Evolutionary conservation across 495 filamentous ascomycete species (phyloP).

Genomic region (Aspergillus heteromorphus): DNA sequence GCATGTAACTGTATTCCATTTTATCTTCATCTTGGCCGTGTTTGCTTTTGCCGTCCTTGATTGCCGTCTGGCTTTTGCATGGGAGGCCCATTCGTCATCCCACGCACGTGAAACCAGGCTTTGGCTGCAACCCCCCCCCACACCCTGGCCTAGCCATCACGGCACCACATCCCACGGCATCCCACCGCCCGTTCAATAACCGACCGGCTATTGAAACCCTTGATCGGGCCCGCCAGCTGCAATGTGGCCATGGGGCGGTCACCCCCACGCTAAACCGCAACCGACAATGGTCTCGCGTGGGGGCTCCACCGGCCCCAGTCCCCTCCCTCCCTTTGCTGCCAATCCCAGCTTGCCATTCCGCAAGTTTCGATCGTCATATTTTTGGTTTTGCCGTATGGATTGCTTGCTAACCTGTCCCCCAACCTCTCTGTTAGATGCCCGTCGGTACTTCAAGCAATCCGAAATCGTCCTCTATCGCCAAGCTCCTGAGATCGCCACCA

Average conservation of each 20-base stretch:
- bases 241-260: slow-evolving; percentile 18
- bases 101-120: background rate
- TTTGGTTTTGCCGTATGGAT: background rate
- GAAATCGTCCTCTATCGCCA: slow-evolving; percentile 98
- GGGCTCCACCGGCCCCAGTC: slow-evolving; percentile 18
- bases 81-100: background rate
- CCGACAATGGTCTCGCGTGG: slow-evolving; percentile 20
- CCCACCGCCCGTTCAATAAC: slow-evolving; percentile 26
- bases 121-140: slow-evolving; percentile 4
- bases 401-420: slow-evolving; percentile 6
- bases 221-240: slow-evolving; percentile 15
- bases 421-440: slow-evolving; percentile 58
- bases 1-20: background rate
- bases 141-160: background rate
- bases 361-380: slow-evolving; percentile 1
- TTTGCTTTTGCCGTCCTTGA: background rate
- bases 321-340: slow-evolving; percentile 10
- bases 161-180: slow-evolving; percentile 15
- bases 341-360: background rate
- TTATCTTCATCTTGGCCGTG: background rate
- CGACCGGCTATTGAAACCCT: slow-evolving; percentile 32
- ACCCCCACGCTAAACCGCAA: slow-evolving; percentile 36
- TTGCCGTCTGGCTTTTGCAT: background rate
- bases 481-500: slow-evolving; percentile 61
- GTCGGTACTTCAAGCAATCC: slow-evolving; percentile 98